A percentile compares a stretch with the other conserved stretches of the same genome.
These are phyloP conservation scores for Aphanomyces euteiches DNA, from an alignment of 352 stramenopile species.

Conservation along the genomic window DNA sequence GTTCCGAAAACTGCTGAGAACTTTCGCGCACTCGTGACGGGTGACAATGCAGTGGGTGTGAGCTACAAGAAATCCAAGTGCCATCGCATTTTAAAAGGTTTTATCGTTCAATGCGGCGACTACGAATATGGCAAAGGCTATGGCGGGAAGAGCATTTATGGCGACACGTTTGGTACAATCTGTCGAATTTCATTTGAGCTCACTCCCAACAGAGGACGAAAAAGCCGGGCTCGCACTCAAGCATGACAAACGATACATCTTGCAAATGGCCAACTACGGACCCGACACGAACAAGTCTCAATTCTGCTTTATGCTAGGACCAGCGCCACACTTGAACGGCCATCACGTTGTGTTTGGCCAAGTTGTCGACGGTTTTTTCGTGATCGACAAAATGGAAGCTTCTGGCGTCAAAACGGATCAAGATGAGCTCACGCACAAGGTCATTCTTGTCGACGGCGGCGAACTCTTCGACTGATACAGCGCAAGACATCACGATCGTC, in stretches of 20 bases:
- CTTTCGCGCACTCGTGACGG: constrained; percentile 94
- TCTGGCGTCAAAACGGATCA: constrained; percentile 58
- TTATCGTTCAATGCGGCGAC: constrained; percentile 98
- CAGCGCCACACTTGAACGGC: constrained; percentile 68
- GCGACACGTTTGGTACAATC: constrained; percentile 84
- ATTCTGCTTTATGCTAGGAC: constrained; percentile 97
- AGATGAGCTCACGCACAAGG: constrained; percentile 62
- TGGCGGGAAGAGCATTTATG: constrained; percentile 96
- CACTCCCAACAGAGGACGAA: constrained; percentile 79
- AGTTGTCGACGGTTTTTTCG: constrained; percentile 64
- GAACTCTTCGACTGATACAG: constrained; percentile 40
- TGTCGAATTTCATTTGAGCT: no score
- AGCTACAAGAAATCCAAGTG: constrained; percentile 97
- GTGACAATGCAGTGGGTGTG: constrained; percentile 90
- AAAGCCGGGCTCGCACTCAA: constrained; percentile 81
- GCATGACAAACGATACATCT: constrained; percentile 78
- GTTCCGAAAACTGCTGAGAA: constrained; percentile 98
- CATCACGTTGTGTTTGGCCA: constrained; percentile 82
- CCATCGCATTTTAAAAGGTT: constrained; percentile 97
- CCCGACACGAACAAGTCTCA: constrained; percentile 97
- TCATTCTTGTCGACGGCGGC: constrained; percentile 61
- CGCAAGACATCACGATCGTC: no score
- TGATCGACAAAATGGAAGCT: constrained; percentile 77
- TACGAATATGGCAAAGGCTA: constrained; percentile 91
- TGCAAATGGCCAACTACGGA: constrained; percentile 97